Conservation (phyloP, 225 moss, liverwort and hornwort genomes). For the Pseudoscleropodium purum region DNA sequence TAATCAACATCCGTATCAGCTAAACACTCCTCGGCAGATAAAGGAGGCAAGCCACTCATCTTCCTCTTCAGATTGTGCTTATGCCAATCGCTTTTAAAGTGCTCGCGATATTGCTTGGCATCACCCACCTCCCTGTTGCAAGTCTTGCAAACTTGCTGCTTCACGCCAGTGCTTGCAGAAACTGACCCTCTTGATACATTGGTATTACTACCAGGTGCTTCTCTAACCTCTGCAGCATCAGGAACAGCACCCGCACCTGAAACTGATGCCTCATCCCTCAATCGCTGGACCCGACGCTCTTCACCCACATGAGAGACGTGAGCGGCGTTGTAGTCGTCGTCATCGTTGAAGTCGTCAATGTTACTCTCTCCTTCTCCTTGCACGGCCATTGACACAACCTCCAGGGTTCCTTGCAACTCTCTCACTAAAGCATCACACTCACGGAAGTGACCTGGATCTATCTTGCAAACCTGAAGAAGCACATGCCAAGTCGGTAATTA, state of each 20-base stretch:
- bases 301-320: constrained; percentile 33
- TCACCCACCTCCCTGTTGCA: constrained; percentile 89
- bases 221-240: constrained; percentile 3
- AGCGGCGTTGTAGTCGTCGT: constrained; percentile 37
- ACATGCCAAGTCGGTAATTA: not conserved
- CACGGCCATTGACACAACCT: constrained; percentile 92
- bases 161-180: constrained; percentile 23
- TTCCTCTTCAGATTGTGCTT: constrained; percentile 98
- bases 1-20: constrained; percentile 82
- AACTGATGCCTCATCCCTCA: constrained; percentile 42
- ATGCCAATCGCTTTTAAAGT: constrained; percentile 99
- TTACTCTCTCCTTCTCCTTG: constrained; percentile 97
- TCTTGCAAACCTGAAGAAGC: constrained; percentile 75
- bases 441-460: constrained; percentile 95
- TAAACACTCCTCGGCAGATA: constrained; percentile 82
- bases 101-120: constrained; percentile 92
- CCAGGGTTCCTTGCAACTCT: constrained; percentile 79
- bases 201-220: not conserved
- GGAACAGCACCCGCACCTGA: constrained; percentile 8
- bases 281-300: constrained; percentile 18
- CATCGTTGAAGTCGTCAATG: constrained; percentile 80
- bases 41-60: constrained; percentile 63
- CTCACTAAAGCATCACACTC: constrained; percentile 83
- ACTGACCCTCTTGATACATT: constrained; percentile 2
- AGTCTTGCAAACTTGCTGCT: constrained; percentile 89